These are phyloP conservation scores for Drosera capensis DNA, from an alignment of 148 eudicot species.

Conservation along the genomic window DNA sequence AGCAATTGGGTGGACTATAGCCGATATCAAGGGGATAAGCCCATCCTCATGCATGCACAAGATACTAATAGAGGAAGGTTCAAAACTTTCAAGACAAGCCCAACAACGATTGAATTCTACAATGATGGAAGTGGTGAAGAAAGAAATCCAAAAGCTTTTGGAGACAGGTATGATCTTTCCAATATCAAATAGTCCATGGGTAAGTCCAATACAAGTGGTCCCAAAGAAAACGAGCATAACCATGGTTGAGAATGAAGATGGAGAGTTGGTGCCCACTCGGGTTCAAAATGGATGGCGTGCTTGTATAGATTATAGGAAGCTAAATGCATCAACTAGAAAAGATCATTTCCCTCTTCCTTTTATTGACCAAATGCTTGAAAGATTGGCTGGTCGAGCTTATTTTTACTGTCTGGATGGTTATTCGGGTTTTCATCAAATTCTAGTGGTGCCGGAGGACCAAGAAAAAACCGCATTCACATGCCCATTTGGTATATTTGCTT, in stretches of 20 bases:
- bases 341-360: slow-evolving; percentile 3
- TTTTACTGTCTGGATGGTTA: not conserved
- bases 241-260: too few relatives aligned
- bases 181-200: too few relatives aligned
- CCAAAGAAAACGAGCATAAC: too few relatives aligned
- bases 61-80: not conserved
- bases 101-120: not conserved
- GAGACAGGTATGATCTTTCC: too few relatives aligned
- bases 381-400: not conserved
- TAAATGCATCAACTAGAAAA: too few relatives aligned
- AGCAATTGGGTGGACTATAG: not conserved
- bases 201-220: too few relatives aligned
- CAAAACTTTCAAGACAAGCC: not conserved
- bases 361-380: not conserved
- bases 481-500: not conserved
- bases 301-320: too few relatives aligned
- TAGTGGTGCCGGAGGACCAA: not conserved
- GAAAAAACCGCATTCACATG: not conserved
- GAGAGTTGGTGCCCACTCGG: too few relatives aligned
- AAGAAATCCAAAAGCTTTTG: not conserved
- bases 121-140: not conserved
- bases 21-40: slow-evolving; percentile 3
- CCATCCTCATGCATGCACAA: slow-evolving; percentile 1
- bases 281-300: too few relatives aligned
- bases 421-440: not conserved